phyloP scores from a whole-genome alignment of 768 basidiomycete species.

The Xanthoconium purpureum region DNA sequence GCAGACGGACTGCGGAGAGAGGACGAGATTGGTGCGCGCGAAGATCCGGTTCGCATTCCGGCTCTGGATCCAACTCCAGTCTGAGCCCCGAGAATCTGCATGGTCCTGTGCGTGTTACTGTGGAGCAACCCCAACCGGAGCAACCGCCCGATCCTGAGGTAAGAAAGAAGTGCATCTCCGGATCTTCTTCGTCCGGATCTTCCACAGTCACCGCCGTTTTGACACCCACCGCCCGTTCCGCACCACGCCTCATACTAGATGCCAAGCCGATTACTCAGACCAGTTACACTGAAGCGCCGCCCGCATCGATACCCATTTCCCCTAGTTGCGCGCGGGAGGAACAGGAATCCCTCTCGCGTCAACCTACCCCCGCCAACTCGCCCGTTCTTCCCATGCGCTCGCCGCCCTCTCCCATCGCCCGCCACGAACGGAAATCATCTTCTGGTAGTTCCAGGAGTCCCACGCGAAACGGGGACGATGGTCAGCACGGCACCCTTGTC shows the following conservation, averaged over 20 bases:
- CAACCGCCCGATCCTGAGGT: conserved; percentile 8
- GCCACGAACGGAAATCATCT: conserved; percentile 19
- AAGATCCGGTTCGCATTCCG: conserved; percentile 23
- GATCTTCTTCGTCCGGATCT: conserved; percentile 29
- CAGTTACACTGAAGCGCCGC: conserved; percentile 20
- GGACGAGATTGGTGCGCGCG: conserved; percentile 31
- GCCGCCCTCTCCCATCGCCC: conserved; percentile 10
- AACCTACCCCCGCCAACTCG: conserved; percentile 64
- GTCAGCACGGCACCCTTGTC: conserved; percentile 44
- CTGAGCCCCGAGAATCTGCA: conserved; percentile 29
- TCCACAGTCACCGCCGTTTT: conserved; percentile 17
- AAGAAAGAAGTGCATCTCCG: conserved; percentile 13
- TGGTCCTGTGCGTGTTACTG: not conserved
- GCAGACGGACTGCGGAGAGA: conserved; percentile 26
- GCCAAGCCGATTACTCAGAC: conserved; percentile 29
- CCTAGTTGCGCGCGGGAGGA: conserved; percentile 30
- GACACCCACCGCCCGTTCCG: conserved; percentile 13
- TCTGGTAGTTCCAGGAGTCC: conserved; percentile 25
- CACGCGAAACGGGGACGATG: conserved; percentile 23
- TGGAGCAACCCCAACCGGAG: conserved; percentile 11
- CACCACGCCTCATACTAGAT: conserved; percentile 29
- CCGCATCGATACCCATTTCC: conserved; percentile 23
- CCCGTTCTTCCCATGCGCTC: conserved; percentile 40
- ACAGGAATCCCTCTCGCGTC: conserved; percentile 36
- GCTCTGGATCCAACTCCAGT: conserved; percentile 38